phyloP scores from a whole-genome alignment of 331 rosid genomes.

The Cydonia oblonga region DNA sequence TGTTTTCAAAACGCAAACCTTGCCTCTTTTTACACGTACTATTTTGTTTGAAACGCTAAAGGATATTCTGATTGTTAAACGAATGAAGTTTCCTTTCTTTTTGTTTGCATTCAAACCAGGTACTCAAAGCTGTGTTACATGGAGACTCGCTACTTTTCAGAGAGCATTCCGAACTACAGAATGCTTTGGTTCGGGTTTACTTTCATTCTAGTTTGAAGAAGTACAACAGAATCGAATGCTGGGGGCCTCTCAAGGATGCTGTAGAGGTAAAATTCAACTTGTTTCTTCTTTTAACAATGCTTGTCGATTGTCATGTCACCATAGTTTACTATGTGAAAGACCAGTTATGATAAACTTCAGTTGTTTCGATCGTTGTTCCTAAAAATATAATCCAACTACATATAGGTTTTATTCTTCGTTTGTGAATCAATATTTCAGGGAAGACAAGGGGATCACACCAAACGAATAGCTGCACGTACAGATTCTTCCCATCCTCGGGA shows the following conservation, averaged over 20 bases:
- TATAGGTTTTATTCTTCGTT: background rate
- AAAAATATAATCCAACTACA: background rate
- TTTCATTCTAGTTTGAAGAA: constrained; percentile 75
- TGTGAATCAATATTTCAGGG: constrained; percentile 29
- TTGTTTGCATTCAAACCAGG: constrained; percentile 32
- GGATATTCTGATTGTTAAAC: background rate
- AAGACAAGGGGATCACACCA: constrained; percentile 34
- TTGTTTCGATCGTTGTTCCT: background rate
- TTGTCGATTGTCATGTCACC: background rate
- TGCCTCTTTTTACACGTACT: no score
- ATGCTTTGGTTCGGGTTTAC: constrained; percentile 69
- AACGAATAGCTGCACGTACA: constrained; percentile 29
- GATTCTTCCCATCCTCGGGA: constrained; percentile 17
- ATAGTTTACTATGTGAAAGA: background rate
- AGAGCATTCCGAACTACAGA: constrained; percentile 62
- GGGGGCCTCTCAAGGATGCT: constrained; percentile 89
- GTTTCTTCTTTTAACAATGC: background rate
- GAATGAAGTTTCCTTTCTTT: background rate
- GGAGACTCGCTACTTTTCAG: constrained; percentile 69
- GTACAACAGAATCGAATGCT: constrained; percentile 75
- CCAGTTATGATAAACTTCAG: background rate
- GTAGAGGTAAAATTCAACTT: constrained; percentile 39
- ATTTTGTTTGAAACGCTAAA: no score
- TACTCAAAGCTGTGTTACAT: constrained; percentile 64
- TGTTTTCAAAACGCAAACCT: no score